A percentile compares a stretch with the other conserved stretches of the same genome.
Evolutionary conservation across 371 early-diverging fungal genomes (phyloP).

Genomic region (Gilbertella persicaria): DNA sequence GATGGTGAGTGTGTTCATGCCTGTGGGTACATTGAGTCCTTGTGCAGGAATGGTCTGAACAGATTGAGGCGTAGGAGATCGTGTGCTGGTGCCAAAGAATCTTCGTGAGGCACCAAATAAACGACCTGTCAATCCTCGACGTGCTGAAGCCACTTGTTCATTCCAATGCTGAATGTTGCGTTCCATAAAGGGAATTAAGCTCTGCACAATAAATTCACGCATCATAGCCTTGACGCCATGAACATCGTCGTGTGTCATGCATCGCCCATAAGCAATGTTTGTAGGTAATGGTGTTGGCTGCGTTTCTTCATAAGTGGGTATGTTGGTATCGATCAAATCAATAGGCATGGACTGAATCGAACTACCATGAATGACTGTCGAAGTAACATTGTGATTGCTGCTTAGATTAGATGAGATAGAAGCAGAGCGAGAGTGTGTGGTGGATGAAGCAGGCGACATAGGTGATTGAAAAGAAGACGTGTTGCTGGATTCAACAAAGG

Average conservation of each 20-base stretch:
- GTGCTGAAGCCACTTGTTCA: constrained; percentile 86
- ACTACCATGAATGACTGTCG: constrained; percentile 15
- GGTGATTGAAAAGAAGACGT: constrained; percentile 11
- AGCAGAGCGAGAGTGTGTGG: constrained; percentile 26
- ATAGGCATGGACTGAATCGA: constrained; percentile 22
- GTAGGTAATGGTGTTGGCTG: constrained; percentile 17
- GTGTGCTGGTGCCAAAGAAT: constrained; percentile 69
- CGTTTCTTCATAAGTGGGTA: constrained; percentile 1
- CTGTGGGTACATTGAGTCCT: constrained; percentile 41
- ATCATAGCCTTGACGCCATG: constrained; percentile 54
- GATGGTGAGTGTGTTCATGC: constrained; percentile 36
- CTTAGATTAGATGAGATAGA: constrained; percentile 22
- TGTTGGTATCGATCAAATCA: no score
- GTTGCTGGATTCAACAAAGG: constrained; percentile 12
- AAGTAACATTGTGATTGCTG: constrained; percentile 2
- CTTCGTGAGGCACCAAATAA: constrained; percentile 82
- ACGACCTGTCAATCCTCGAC: constrained; percentile 90
- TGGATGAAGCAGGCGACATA: constrained; percentile 19
- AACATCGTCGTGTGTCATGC: constrained; percentile 59
- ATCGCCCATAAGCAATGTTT: constrained; percentile 54
- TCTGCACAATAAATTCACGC: constrained; percentile 69
- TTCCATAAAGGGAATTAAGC: constrained; percentile 90
- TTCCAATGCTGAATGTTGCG: constrained; percentile 85
- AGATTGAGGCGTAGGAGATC: constrained; percentile 39
- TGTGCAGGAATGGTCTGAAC: constrained; percentile 36